Evolutionary conservation across 805 yeast species (phyloP).

Genomic region (Wickerhamomyces bovis): DNA sequence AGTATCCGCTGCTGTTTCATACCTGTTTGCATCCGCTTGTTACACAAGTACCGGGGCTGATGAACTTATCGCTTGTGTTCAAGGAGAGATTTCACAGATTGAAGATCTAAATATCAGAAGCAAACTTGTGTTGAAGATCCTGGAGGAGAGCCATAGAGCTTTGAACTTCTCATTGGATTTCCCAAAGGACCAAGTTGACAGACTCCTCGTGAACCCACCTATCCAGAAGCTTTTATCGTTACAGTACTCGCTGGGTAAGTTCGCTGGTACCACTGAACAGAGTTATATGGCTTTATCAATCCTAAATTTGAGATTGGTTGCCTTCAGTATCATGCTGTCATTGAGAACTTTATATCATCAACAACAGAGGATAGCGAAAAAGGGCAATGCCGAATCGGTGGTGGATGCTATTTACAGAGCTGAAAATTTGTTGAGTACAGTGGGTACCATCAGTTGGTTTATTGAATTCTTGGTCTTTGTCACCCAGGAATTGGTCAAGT

Average conservation of each 20-base stretch:
- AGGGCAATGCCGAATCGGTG: constrained; percentile 31
- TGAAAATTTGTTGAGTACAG: constrained; percentile 52
- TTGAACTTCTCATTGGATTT: constrained; percentile 67
- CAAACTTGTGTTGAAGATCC: constrained; percentile 35
- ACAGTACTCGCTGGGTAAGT: constrained; percentile 59
- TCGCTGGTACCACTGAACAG: constrained; percentile 13
- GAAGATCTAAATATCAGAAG: constrained; percentile 22
- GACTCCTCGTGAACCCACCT: constrained; percentile 69
- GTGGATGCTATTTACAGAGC: constrained; percentile 53
- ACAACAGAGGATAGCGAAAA: constrained; percentile 52
- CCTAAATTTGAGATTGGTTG: constrained; percentile 61
- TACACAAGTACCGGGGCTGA: constrained; percentile 62
- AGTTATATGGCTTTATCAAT: constrained; percentile 40
- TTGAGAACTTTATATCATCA: constrained; percentile 58
- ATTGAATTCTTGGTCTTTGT: constrained; percentile 68
- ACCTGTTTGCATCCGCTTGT: constrained; percentile 63
- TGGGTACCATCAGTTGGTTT: constrained; percentile 86
- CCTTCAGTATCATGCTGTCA: constrained; percentile 63
- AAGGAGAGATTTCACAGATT: constrained; percentile 35
- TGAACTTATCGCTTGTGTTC: constrained; percentile 57
- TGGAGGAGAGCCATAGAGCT: constrained; percentile 69
- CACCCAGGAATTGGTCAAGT: constrained; percentile 63
- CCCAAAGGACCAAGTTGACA: constrained; percentile 69
- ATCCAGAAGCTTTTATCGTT: constrained; percentile 65
- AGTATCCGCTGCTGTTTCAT: constrained; percentile 56